Percentiles rank a stretch among this genome's conserved stretches.
Evolutionary conservation across 768 basidiomycete species (phyloP).

Genomic region (Stropharia rugosoannulata): DNA sequence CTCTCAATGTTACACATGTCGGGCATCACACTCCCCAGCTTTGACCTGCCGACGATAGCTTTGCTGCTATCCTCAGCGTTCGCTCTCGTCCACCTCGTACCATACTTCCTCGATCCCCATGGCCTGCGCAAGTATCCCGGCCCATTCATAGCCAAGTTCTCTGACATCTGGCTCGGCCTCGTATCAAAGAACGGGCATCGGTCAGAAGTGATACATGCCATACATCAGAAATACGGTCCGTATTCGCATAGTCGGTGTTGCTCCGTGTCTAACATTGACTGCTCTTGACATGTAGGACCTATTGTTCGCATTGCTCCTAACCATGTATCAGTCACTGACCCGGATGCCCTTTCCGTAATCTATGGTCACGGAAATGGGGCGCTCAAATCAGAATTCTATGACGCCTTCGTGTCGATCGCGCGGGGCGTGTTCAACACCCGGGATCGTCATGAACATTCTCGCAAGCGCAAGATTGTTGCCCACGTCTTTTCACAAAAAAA

Average conservation of each 20-base stretch:
- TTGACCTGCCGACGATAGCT: constrained; percentile 25
- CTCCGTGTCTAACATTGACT: not conserved
- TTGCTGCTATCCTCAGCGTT: constrained; percentile 26
- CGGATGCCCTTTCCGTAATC: constrained; percentile 69
- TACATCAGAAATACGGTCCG: constrained; percentile 75
- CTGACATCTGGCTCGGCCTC: constrained; percentile 72
- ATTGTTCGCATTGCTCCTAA: constrained; percentile 75
- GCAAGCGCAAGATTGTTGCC: constrained; percentile 90
- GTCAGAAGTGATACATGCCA: constrained; percentile 68
- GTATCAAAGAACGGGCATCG: constrained; percentile 69
- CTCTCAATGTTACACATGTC: constrained; percentile 21
- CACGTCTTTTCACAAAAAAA: constrained; percentile 84
- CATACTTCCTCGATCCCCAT: constrained; percentile 59
- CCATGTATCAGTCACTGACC: constrained; percentile 75
- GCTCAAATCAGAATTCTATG: constrained; percentile 77
- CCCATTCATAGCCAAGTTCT: constrained; percentile 68
- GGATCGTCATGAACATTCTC: constrained; percentile 73
- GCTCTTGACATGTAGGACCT: constrained; percentile 40
- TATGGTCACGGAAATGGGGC: constrained; percentile 87
- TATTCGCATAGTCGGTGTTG: not conserved
- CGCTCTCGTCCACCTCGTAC: constrained; percentile 37
- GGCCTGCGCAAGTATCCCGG: constrained; percentile 66
- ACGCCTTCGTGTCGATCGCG: constrained; percentile 73
- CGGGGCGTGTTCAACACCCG: constrained; percentile 80
- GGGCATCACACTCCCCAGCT: constrained; percentile 14